These are phyloP conservation scores for Leptosphaerulina australis DNA, from an alignment of 2,329 filamentous ascomycete genomes.

Conservation along the genomic window DNA sequence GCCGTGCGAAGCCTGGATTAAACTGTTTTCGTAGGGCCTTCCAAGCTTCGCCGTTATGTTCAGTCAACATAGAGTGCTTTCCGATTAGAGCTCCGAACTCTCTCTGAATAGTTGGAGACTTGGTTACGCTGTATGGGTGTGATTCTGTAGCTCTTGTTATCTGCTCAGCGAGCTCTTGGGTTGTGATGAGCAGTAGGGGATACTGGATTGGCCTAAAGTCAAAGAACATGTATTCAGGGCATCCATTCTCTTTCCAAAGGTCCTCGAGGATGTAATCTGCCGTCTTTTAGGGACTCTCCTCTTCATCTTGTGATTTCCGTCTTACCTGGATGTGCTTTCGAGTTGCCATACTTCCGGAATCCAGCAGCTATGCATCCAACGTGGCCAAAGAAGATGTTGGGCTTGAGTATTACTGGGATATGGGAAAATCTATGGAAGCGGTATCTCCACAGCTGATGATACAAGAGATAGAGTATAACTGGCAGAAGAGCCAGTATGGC, in stretches of 20 bases:
- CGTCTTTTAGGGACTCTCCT: background rate
- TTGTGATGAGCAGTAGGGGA: constrained; percentile 33
- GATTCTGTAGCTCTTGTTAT: constrained; percentile 35
- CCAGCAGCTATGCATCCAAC: constrained; percentile 34
- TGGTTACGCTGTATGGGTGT: constrained; percentile 41
- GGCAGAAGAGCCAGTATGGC: constrained; percentile 29
- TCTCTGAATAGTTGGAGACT: constrained; percentile 41
- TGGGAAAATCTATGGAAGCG: constrained; percentile 36
- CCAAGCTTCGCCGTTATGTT: constrained; percentile 40
- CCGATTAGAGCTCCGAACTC: constrained; percentile 34
- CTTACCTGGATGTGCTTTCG: constrained; percentile 37
- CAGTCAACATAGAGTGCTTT: constrained; percentile 34
- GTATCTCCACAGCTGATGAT: constrained; percentile 31
- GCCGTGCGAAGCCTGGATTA: constrained; percentile 47
- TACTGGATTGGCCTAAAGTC: constrained; percentile 43
- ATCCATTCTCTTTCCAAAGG: constrained; percentile 34
- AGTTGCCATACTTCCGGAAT: constrained; percentile 34
- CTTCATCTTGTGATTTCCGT: background rate
- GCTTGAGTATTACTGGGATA: constrained; percentile 29
- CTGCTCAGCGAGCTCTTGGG: constrained; percentile 47
- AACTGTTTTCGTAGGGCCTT: constrained; percentile 45
- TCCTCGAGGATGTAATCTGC: constrained; percentile 44
- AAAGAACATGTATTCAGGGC: constrained; percentile 36
- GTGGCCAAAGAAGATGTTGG: constrained; percentile 37
- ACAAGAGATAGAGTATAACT: constrained; percentile 27